Conservation (phyloP, 2,329 filamentous ascomycete species). For the Talaromyces islandicus region DNA sequence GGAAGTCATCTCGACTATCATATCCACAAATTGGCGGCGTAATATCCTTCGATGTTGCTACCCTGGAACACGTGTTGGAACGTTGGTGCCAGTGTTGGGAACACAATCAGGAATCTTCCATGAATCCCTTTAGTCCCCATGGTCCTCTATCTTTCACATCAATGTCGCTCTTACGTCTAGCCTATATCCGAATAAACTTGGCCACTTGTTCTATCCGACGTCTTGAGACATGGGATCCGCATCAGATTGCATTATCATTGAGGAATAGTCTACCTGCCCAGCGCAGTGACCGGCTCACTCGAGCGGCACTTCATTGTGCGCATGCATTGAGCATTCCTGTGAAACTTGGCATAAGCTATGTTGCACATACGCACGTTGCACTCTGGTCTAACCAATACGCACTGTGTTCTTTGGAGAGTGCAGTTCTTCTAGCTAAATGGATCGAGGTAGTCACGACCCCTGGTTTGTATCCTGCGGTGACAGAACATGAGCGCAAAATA, state of each 20-base stretch:
- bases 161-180: not conserved
- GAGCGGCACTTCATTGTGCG: slow-evolving; percentile 49
- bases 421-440: slow-evolving; percentile 48
- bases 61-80: not conserved
- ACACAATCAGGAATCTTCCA: not conserved
- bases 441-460: slow-evolving; percentile 25
- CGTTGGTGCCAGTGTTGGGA: not conserved
- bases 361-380: slow-evolving; percentile 50
- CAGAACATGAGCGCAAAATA: slow-evolving; percentile 27
- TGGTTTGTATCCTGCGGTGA: slow-evolving; percentile 20
- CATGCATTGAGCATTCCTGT: slow-evolving; percentile 54
- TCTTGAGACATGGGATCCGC: not conserved
- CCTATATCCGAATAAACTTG: not conserved
- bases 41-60: not conserved
- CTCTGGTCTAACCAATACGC: slow-evolving; percentile 55
- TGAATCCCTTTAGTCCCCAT: not conserved
- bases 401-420: slow-evolving; percentile 50
- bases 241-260: slow-evolving; percentile 24
- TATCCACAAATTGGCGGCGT: not conserved
- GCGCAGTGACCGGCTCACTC: slow-evolving; percentile 39
- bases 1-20: not conserved
- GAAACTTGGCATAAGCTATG: slow-evolving; percentile 48
- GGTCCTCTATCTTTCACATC: not conserved
- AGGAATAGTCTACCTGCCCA: slow-evolving; percentile 33
- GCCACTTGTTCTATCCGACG: not conserved